Evolutionary conservation across 2,329 filamentous ascomycete genomes (phyloP).

Genomic region (Xylaria hypoxylon): DNA sequence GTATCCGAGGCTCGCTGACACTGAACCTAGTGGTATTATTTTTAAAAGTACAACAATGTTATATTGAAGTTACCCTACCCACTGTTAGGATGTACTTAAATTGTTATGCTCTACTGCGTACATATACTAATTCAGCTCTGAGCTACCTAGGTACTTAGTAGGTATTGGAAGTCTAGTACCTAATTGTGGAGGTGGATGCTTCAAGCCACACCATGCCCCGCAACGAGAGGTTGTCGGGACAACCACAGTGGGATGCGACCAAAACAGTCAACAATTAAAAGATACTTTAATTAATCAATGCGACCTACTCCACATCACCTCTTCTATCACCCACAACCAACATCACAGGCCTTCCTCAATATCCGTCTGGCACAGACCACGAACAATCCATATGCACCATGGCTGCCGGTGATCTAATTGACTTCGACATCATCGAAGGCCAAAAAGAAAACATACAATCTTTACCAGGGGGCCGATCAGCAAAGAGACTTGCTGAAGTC

Average conservation of each 20-base stretch:
- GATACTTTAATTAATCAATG: constrained; percentile 10
- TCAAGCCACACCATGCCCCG: constrained; percentile 24
- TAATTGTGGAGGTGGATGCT: neutral
- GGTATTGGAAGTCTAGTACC: too few relatives aligned
- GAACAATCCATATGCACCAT: constrained; percentile 53
- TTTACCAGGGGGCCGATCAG: constrained; percentile 86
- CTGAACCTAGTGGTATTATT: too few relatives aligned
- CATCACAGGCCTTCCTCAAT: constrained; percentile 38
- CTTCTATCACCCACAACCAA: constrained; percentile 37
- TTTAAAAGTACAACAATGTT: too few relatives aligned
- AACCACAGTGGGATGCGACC: constrained; percentile 38
- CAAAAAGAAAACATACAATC: constrained; percentile 99
- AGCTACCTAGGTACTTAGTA: neutral
- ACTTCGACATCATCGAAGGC: constrained; percentile 93
- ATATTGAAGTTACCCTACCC: too few relatives aligned
- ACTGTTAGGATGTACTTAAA: too few relatives aligned
- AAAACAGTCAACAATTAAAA: constrained; percentile 48
- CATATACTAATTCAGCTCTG: too few relatives aligned
- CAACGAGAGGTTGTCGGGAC: constrained; percentile 43
- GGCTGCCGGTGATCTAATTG: constrained; percentile 66
- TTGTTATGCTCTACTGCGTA: too few relatives aligned
- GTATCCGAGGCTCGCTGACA: too few relatives aligned
- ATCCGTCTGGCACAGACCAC: constrained; percentile 33
- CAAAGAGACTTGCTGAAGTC: constrained; percentile 85
- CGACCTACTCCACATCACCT: constrained; percentile 17